Evolutionary conservation across 345 rosid species (phyloP).

Genomic region (Angophora floribunda): DNA sequence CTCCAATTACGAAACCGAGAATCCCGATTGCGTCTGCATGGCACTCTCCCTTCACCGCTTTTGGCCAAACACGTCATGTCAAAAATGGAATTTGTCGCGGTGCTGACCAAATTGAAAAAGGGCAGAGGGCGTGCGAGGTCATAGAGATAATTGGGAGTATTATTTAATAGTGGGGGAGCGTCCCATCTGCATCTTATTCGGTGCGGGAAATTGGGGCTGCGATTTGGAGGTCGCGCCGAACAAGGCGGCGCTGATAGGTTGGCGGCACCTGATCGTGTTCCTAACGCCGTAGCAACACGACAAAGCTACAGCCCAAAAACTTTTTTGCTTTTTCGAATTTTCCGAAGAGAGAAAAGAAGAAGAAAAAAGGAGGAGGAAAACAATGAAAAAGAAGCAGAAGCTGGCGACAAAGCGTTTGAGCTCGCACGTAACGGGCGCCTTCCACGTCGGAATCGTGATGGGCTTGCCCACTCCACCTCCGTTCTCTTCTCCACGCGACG

Average conservation of each 20-base stretch:
- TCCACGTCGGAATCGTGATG: not conserved
- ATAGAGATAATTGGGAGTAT: not conserved
- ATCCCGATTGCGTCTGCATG: not conserved
- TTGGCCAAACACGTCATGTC: not conserved
- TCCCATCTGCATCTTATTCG: not conserved
- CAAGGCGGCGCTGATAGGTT: slow-evolving; percentile 3
- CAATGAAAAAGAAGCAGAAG: not conserved
- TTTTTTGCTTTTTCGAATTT: not conserved
- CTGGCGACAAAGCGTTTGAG: not conserved
- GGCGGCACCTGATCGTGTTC: not conserved
- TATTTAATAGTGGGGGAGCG: not conserved
- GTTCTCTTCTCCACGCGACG: not conserved
- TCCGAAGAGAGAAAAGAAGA: not conserved
- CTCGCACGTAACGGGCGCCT: not conserved
- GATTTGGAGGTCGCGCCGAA: not conserved
- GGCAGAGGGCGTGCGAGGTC: not conserved
- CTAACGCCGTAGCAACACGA: not conserved
- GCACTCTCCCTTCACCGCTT: not conserved
- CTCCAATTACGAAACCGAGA: not conserved
- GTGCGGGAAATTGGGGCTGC: slow-evolving; percentile 1
- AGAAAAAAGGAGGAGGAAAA: no score
- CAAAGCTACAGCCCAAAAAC: not conserved
- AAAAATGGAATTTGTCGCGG: not conserved
- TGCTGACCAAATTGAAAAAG: not conserved
- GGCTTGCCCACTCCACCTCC: not conserved